A percentile compares a stretch with the other conserved stretches of the same genome.
phyloP scores from a whole-genome alignment of 768 basidiomycete species.

The Trametes cinnabarina region DNA sequence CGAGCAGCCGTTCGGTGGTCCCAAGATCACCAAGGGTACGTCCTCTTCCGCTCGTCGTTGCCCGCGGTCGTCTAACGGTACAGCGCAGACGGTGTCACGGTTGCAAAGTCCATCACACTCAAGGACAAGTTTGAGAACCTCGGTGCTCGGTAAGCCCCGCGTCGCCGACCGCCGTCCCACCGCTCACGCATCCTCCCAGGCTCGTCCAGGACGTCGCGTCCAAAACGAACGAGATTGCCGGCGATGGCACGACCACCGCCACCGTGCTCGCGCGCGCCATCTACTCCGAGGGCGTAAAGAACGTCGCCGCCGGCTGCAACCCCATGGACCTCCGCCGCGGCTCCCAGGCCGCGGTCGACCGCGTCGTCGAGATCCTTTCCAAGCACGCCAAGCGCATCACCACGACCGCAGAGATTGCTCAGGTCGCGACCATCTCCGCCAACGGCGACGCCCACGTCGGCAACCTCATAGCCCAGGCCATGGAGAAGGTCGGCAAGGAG shows the following conservation, averaged over 20 bases:
- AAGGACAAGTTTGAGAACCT: conserved; percentile 99
- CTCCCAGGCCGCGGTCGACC: conserved; percentile 91
- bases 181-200: conserved; percentile 38
- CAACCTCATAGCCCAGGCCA: conserved; percentile 93
- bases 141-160: conserved; percentile 80
- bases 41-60: conserved; percentile 7
- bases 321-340: conserved; percentile 99
- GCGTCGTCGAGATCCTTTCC: conserved; percentile 88
- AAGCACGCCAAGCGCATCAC: conserved; percentile 91
- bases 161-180: background rate
- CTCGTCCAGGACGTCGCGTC: conserved; percentile 94
- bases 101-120: conserved; percentile 90
- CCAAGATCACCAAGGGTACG: conserved; percentile 94
- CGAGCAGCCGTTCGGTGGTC: conserved; percentile 85
- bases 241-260: conserved; percentile 97
- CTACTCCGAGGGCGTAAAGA: conserved; percentile 98
- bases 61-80: too few relatives aligned
- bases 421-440: conserved; percentile 94
- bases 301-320: conserved; percentile 98
- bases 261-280: conserved; percentile 97
- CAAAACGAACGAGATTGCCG: conserved; percentile 96
- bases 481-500: conserved; percentile 99
- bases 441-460: conserved; percentile 87
- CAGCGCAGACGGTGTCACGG: conserved; percentile 97
- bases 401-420: conserved; percentile 95